Evolutionary conservation across 371 early-diverging fungal genomes (phyloP), one percentile per base, ranked within the genome.

Genomic region (Circinella minor): DNA sequence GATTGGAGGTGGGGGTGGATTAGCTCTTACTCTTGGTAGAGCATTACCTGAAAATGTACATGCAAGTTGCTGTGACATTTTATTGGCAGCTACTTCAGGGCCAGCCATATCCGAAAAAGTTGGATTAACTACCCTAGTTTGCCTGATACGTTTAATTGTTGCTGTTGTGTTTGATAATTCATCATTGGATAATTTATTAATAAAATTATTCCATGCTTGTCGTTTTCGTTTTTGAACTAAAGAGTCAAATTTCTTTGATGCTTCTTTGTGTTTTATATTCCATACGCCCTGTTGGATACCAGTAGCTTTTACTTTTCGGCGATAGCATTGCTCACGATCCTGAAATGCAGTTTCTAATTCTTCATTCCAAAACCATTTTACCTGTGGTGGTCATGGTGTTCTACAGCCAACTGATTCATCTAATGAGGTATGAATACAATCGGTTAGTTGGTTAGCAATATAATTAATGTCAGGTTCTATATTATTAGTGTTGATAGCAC

Each of bases 151-250:
- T 34, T 63, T 69, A 39, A 69, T 69, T 13, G 64, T 69, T n/a
- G 69, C 69, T 8, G 49, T 43, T 34, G 69, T 60, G 18, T 69
- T 69, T 55, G 38, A 51, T 10, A 66, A 71, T 13, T 71, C 62
- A 17, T 36, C 34, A 37, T 43, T 55, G 13, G 63, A 63, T 10
- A 59, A 6, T 34, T 34, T 34, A 43, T 36, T 13, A 39, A 69
- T 69, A 54, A 75, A 66, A 17, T 66, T 55, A 4, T 37, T 37
- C 71, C 71, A 73, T 2, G 73, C 72, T 66, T 76, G 57, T 36
- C 65, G 61, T 9, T 55, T 55, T 14, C 69, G 65, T 55, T n/a
- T 20, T 36, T 27, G 27, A 3, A 65, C 20, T 3, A 37, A 10
- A 48, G 34, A 10, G 11, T 57, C 6, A 48, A 71, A 34, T 37